Evolutionary conservation across 2,329 filamentous ascomycete genomes (phyloP), one percentile per base, ranked within the genome.

Genomic region (Colletotrichum tamarilloi): DNA sequence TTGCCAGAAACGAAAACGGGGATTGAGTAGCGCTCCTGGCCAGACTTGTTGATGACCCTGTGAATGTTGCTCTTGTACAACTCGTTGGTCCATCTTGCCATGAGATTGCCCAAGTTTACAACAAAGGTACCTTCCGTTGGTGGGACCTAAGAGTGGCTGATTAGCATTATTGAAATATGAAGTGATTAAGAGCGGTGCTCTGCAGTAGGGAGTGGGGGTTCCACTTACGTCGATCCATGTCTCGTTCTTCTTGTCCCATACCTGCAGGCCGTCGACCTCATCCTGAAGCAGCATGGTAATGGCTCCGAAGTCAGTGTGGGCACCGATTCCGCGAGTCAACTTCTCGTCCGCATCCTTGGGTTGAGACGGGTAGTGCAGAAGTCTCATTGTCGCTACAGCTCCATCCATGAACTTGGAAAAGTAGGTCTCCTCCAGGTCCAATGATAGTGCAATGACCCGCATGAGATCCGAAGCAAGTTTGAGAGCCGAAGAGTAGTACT

Each of bases 1-100:
- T 89, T 88, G 5, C 88, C 88, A 67, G 87, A 86, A 68, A 89
- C 86, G 78, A 90, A 90, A 64, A 90, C 86, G 0, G 88, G 87
- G n/a, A 90, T 82, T 7, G 86, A 88, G 77, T 89, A 91, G 49
- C 89, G 83, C 76, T 89, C 86, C 11, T 80, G 81, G 1, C 81
- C 82, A 3, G 84, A 85, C 56, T 82, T 82, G 80, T 90, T 90
- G 75, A 90, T 85, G 30, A 91, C 89, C 8, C 88, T 82, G 77
- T 91, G 89, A 4, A 88, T 78, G 62, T 85, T 89, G 76, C 85
- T 87, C 77, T 85, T 86, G 80, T 89, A 91, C 60, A 82, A 79
- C 19, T 86, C 85, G 66, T 86, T 86, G 16, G 88, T 90, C 86
- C 87, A 88, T 14, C 82, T 77, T 74, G 82, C 80, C 73, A 89